Evolutionary conservation across 768 basidiomycete species (phyloP).

Genomic region (Lactifluus subvellereus): DNA sequence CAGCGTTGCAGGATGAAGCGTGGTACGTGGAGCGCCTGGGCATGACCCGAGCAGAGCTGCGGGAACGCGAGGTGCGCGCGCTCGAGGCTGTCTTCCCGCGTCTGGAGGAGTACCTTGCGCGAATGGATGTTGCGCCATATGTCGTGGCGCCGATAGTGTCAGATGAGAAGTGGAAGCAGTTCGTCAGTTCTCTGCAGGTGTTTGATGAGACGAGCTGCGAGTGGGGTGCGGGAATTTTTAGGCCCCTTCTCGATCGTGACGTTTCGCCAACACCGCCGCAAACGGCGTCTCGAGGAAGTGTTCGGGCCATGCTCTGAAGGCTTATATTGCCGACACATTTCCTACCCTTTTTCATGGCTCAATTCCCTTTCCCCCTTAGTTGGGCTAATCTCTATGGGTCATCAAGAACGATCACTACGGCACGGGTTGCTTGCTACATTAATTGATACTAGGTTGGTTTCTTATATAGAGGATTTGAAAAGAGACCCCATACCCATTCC

Average conservation of each 20-base stretch:
- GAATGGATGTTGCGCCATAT: slow-evolving; percentile 20
- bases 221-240: neutral
- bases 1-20: slow-evolving; percentile 48
- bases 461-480: neutral
- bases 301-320: slow-evolving; percentile 14
- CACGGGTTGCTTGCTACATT: too few relatives aligned
- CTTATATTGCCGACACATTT: neutral
- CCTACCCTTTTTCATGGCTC: neutral
- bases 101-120: slow-evolving; percentile 22
- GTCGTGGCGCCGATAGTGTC: slow-evolving; percentile 23
- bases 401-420: too few relatives aligned
- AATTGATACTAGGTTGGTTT: too few relatives aligned
- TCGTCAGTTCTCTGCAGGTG: neutral
- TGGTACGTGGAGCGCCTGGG: slow-evolving; percentile 55
- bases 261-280: neutral
- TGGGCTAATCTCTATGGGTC: too few relatives aligned
- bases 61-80: slow-evolving; percentile 25
- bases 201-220: neutral
- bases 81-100: slow-evolving; percentile 26
- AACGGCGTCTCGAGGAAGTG: neutral
- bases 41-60: slow-evolving; percentile 44
- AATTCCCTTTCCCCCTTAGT: neutral
- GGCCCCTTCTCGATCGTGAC: neutral
- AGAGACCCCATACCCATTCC: neutral
- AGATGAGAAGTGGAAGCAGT: slow-evolving; percentile 21